A percentile compares a stretch with the other conserved stretches of the same genome.
These are phyloP conservation scores for Populus hybrid DNA, from an alignment of 441 rosid species.

Conservation along the genomic window DNA sequence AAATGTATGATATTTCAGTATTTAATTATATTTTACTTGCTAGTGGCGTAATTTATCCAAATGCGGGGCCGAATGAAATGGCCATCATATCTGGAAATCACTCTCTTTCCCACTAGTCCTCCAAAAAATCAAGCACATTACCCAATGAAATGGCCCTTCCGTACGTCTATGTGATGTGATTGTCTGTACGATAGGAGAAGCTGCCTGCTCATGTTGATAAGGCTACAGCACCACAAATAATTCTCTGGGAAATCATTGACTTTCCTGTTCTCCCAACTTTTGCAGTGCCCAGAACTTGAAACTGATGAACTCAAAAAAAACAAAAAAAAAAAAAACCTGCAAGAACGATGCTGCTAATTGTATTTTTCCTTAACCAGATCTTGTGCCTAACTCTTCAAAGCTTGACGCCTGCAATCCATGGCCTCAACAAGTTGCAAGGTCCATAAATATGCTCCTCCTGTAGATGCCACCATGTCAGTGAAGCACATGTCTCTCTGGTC, in stretches of 20 bases:
- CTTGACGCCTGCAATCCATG: neutral
- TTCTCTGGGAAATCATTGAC: neutral
- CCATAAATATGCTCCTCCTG: too few species aligned
- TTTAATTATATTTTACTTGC: too few species aligned
- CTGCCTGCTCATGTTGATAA: neutral
- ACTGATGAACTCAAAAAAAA: neutral
- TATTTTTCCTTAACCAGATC: neutral
- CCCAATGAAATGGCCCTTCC: neutral
- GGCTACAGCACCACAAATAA: neutral
- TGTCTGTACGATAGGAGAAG: neutral
- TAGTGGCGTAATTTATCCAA: too few species aligned
- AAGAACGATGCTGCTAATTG: too few species aligned
- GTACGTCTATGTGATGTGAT: neutral
- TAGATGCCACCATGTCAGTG: too few species aligned
- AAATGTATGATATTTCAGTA: too few species aligned
- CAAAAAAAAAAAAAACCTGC: neutral
- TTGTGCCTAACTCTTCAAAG: too few species aligned
- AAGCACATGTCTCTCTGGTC: too few species aligned
- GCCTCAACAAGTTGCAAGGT: neutral
- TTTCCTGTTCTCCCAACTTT: neutral
- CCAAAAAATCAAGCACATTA: neutral
- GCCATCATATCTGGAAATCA: neutral
- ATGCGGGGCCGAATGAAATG: neutral
- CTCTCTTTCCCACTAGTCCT: neutral
- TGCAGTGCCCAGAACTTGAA: neutral